Conservation (phyloP, 306 rosid genomes). For the Psophocarpus tetragonolobus region DNA sequence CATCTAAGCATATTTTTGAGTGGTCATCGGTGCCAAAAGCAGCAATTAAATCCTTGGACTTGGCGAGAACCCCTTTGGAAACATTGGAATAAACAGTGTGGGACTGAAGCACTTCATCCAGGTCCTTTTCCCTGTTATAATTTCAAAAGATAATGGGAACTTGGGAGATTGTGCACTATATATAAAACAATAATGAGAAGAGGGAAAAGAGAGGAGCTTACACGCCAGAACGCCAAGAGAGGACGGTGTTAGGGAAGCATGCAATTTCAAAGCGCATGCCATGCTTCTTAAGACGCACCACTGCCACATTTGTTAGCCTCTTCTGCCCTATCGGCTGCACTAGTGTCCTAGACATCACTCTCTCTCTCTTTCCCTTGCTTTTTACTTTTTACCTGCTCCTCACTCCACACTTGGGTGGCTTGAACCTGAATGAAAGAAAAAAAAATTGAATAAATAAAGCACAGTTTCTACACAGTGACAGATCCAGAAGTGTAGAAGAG, state of each 20-base stretch:
- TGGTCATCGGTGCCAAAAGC: constrained; percentile 93
- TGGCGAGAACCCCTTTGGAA: constrained; percentile 93
- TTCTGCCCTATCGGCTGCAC: constrained; percentile 97
- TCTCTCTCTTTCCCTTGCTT: not conserved
- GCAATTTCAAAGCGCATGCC: constrained; percentile 93
- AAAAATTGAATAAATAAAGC: not conserved
- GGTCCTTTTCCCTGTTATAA: constrained; percentile 74
- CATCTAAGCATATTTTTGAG: constrained; percentile 77
- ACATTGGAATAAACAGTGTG: constrained; percentile 85
- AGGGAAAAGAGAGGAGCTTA: constrained; percentile 35
- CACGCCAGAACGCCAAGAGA: constrained; percentile 98
- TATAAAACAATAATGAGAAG: not conserved
- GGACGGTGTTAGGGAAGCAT: constrained; percentile 90
- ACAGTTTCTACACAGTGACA: not conserved
- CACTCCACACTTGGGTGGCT: too few relatives aligned
- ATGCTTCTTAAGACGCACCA: constrained; percentile 80
- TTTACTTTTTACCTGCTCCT: not conserved
- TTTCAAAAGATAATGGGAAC: not conserved
- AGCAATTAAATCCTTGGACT: constrained; percentile 71
- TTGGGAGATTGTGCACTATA: not conserved
- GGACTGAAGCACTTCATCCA: constrained; percentile 94
- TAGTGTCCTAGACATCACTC: constrained; percentile 56
- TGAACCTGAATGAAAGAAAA: not conserved
- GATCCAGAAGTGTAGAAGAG: too few relatives aligned
- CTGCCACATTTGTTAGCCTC: constrained; percentile 94